Percentiles rank a stretch among this genome's conserved stretches.
phyloP scores from a whole-genome alignment of 345 rosid species.

The Aurinia saxatilis region DNA sequence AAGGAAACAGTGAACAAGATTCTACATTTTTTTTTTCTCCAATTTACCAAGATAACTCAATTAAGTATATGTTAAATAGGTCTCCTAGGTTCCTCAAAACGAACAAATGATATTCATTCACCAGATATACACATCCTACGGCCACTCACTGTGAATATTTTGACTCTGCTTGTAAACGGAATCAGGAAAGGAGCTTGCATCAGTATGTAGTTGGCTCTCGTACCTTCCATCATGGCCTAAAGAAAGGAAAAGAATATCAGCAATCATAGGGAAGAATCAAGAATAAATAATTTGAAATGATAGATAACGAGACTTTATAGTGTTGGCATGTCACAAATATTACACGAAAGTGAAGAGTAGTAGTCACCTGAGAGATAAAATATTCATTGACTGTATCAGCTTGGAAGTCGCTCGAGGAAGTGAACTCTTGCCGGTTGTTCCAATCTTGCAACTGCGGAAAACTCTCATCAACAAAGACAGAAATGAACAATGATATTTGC shows the following conservation, averaged over 20 bases:
- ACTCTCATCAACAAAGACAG: constrained; percentile 16
- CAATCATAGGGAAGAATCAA: neutral
- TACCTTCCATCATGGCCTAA: constrained; percentile 79
- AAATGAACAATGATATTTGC: constrained; percentile 13
- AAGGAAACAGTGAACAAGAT: constrained; percentile 17
- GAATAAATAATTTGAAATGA: neutral
- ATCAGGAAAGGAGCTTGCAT: constrained; percentile 95
- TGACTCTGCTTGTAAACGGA: constrained; percentile 94
- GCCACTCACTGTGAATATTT: constrained; percentile 81
- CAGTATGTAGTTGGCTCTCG: constrained; percentile 87
- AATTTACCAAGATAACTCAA: neutral
- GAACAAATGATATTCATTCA: neutral
- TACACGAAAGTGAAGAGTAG: constrained; percentile 18
- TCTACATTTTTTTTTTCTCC: neutral
- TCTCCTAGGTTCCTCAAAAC: constrained; percentile 8
- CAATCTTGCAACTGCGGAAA: constrained; percentile 85
- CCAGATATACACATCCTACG: constrained; percentile 9
- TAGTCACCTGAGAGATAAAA: constrained; percentile 86
- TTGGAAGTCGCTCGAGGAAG: constrained; percentile 81
- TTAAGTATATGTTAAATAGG: neutral
- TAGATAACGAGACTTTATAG: neutral
- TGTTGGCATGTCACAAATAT: constrained; percentile 5
- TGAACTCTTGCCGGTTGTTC: constrained; percentile 81
- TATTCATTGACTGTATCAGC: constrained; percentile 81
- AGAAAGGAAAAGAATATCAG: constrained; percentile 17